Evolutionary conservation across 2,329 filamentous ascomycete genomes (phyloP).

Genomic region (Trichoderma citrinoviride): DNA sequence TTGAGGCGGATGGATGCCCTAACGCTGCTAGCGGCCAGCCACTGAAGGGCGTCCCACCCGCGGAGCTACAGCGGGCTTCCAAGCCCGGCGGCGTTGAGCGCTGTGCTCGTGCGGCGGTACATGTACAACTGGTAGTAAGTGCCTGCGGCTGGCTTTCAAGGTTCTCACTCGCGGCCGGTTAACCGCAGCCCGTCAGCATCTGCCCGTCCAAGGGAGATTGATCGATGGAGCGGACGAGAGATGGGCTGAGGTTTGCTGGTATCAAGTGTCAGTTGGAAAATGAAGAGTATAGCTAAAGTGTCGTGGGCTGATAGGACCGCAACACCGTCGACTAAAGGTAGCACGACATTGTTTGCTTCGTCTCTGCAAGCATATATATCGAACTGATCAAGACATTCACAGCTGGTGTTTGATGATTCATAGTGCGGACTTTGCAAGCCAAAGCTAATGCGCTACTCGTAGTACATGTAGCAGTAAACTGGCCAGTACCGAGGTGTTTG

Average conservation of each 20-base stretch:
- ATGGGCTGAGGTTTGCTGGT: not conserved
- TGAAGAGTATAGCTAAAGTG: not conserved
- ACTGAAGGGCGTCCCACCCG: slow-evolving; percentile 8
- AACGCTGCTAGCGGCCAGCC: slow-evolving; percentile 10
- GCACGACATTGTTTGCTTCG: no score
- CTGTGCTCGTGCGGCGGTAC: not conserved
- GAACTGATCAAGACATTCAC: no score
- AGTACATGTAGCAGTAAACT: no score
- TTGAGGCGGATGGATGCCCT: not conserved
- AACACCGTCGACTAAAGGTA: no score
- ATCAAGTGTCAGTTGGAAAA: not conserved
- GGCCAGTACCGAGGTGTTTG: no score
- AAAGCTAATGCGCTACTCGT: no score
- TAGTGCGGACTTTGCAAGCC: no score
- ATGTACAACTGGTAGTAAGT: not conserved
- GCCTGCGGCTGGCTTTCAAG: not conserved
- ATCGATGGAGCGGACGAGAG: not conserved
- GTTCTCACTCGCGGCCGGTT: not conserved
- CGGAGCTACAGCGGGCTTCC: not conserved
- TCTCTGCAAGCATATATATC: no score
- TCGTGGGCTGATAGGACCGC: not conserved
- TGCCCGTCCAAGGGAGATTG: not conserved
- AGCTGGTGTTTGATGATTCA: no score
- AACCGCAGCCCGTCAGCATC: not conserved
- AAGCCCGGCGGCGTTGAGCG: not conserved